phyloP scores from a whole-genome alignment of 768 basidiomycete species.

The Pisolithus microcarpus region DNA sequence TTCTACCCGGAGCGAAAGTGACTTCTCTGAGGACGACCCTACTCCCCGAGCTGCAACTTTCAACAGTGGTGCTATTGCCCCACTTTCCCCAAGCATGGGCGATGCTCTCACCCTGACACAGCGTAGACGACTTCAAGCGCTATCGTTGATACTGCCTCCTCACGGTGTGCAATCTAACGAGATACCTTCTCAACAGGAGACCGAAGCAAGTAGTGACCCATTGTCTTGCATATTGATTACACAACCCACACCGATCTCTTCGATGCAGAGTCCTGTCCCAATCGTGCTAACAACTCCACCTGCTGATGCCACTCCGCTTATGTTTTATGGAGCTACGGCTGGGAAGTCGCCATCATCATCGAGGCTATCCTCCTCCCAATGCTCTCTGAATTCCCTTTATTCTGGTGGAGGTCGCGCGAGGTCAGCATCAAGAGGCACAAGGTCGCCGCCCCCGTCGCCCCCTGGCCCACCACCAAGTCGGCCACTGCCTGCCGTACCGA shows the following conservation, averaged over 20 bases:
- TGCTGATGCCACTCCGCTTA: neutral
- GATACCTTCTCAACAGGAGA: slow-evolving; percentile 10
- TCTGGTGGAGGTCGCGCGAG: slow-evolving; percentile 17
- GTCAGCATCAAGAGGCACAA: slow-evolving; percentile 19
- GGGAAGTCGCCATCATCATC: neutral
- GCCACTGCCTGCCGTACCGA: slow-evolving; percentile 24
- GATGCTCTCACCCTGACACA: neutral
- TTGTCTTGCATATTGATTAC: neutral
- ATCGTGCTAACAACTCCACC: neutral
- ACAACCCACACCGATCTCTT: neutral
- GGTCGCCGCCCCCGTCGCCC: slow-evolving; percentile 14
- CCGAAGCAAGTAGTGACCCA: neutral
- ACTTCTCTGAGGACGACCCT: slow-evolving; percentile 14
- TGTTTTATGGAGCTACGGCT: neutral
- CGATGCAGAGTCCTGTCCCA: neutral
- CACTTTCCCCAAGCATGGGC: neutral
- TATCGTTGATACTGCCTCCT: slow-evolving; percentile 13
- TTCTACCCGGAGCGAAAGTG: slow-evolving; percentile 2
- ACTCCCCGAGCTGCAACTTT: slow-evolving; percentile 21
- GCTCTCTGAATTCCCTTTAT: slow-evolving; percentile 4
- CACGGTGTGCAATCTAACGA: slow-evolving; percentile 14
- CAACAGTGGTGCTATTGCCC: neutral
- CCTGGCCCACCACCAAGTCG: slow-evolving; percentile 23
- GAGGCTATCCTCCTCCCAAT: slow-evolving; percentile 1
- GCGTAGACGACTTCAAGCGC: slow-evolving; percentile 8